A percentile compares a stretch with the other conserved stretches of the same genome.
Evolutionary conservation across 371 early-diverging fungal genomes (phyloP).

Genomic region (Syncephalastrum monosporum): DNA sequence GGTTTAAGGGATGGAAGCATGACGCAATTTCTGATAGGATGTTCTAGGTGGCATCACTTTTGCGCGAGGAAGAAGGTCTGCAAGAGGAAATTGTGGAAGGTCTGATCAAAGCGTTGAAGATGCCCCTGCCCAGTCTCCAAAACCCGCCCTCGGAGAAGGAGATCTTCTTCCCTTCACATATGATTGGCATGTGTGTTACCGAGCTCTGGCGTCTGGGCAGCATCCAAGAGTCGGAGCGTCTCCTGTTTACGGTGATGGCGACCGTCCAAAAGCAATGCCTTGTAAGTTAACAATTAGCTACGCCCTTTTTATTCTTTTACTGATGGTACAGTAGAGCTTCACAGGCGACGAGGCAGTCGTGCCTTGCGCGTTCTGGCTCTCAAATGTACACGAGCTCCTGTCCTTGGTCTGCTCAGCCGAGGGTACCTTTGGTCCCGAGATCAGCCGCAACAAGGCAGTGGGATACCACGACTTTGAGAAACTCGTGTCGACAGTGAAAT

Average conservation of each 20-base stretch:
- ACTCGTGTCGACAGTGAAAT: slow-evolving; percentile 48
- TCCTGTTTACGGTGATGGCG: slow-evolving; percentile 84
- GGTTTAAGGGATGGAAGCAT: background rate
- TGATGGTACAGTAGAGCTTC: slow-evolving; percentile 18
- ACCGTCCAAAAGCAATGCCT: slow-evolving; percentile 78
- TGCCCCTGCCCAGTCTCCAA: slow-evolving; percentile 84
- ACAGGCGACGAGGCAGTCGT: slow-evolving; percentile 57
- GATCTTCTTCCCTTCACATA: slow-evolving; percentile 90
- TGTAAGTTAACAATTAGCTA: slow-evolving; percentile 26
- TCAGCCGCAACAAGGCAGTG: slow-evolving; percentile 24
- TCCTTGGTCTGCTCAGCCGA: slow-evolving; percentile 52
- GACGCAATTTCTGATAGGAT: background rate
- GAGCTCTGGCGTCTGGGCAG: slow-evolving; percentile 83
- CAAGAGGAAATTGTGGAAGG: slow-evolving; percentile 88
- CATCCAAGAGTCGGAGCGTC: slow-evolving; percentile 74
- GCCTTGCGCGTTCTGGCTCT: slow-evolving; percentile 86
- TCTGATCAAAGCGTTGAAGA: slow-evolving; percentile 81
- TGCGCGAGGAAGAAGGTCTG: slow-evolving; percentile 73
- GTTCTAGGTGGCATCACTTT: slow-evolving; percentile 45
- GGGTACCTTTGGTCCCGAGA: slow-evolving; percentile 30
- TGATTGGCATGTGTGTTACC: slow-evolving; percentile 80
- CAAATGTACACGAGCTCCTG: slow-evolving; percentile 90
- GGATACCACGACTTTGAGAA: slow-evolving; percentile 51
- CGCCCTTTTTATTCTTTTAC: background rate
- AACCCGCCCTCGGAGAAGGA: slow-evolving; percentile 81